Base-by-base conservation (phyloP, 805 yeast genomes). In the Kazachstania bromeliacearum region DNA sequence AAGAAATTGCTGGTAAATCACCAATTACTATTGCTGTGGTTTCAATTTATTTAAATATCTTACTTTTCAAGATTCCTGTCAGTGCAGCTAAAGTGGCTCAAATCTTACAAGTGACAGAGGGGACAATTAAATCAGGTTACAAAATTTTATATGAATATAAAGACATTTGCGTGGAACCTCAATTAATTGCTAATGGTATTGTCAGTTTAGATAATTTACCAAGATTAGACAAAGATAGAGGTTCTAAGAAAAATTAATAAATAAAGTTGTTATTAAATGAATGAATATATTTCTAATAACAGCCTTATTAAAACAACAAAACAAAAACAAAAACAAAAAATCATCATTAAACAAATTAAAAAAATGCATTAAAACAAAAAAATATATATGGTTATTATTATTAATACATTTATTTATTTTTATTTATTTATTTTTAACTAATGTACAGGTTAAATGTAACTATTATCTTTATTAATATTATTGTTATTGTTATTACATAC, bases 11-110 rank as follows among this genome's bases (percentile, higher is more conserved):
- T 13, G 97, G 98, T 50, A 74, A 96, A 47, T 84, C 96, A 3
- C 98, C 98, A 20, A 88, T 88, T 37, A 89, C 98, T 25, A 85
- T 92, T 53, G 96, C 97, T 0, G 97, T 97, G 6, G 94, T 96
- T 1, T 94, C 92, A 4, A 89, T 92, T 33, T 92, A 89, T 62
- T 79, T 92, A 83, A 84, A 95, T 5, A 82, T 89, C 4, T 66
- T 84, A n/a, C 64, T 92, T n/a, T 88, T 88, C 57, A 82, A 82
- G 31, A 78, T 79, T 24, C 81, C 77, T 35, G 66, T 85, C 25
- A 67, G 82, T 3, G 88, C 95, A 0, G 63, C 80, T 2, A 81
- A 76, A 51, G 89, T 92, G 38, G 84, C 95, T 9, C 95, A 85
- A 47, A 83, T 83, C 49, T 75, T 96, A 13, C 97, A 96, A 48